phyloP scores from a whole-genome alignment of 768 basidiomycete genomes.

The Strobilomyces echinocephalus region DNA sequence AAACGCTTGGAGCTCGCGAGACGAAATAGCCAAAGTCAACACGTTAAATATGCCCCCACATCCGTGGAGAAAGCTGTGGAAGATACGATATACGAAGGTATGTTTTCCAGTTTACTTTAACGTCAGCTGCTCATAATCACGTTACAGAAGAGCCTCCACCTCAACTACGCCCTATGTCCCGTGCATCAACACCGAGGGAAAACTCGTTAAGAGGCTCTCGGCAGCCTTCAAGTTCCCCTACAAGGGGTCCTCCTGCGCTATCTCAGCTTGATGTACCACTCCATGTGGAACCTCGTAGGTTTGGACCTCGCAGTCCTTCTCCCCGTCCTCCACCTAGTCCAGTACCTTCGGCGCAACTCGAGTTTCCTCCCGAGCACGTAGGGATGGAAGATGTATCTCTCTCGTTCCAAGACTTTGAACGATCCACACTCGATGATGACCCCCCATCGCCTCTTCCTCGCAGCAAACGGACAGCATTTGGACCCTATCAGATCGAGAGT shows the following conservation, averaged over 20 bases:
- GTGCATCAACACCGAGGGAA: slow-evolving; percentile 40
- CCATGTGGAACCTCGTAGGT: slow-evolving; percentile 54
- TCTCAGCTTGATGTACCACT: slow-evolving; percentile 45
- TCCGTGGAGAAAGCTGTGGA: slow-evolving; percentile 48
- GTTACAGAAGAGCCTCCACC: slow-evolving; percentile 55
- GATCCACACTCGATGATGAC: slow-evolving; percentile 27
- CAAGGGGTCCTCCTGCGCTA: slow-evolving; percentile 24
- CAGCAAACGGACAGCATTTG: slow-evolving; percentile 67
- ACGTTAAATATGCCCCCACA: slow-evolving; percentile 39
- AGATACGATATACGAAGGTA: slow-evolving; percentile 78
- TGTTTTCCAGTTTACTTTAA: slow-evolving; percentile 11
- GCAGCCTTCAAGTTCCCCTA: slow-evolving; percentile 39
- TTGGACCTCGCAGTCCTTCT: slow-evolving; percentile 74
- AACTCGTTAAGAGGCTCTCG: slow-evolving; percentile 46
- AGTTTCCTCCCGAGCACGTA: slow-evolving; percentile 44
- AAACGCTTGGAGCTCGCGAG: slow-evolving; percentile 78
- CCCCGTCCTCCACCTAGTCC: slow-evolving; percentile 55
- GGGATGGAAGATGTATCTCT: slow-evolving; percentile 40
- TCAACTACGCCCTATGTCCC: slow-evolving; percentile 51
- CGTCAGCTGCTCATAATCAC: not conserved
- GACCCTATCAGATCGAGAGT: slow-evolving; percentile 48
- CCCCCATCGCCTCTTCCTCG: slow-evolving; percentile 55
- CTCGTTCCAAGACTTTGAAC: slow-evolving; percentile 24
- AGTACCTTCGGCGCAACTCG: slow-evolving; percentile 12
- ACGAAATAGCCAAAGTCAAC: slow-evolving; percentile 77